Evolutionary conservation across 2,329 filamentous ascomycete species (phyloP).

Genomic region (Aureobasidium pullulans): DNA sequence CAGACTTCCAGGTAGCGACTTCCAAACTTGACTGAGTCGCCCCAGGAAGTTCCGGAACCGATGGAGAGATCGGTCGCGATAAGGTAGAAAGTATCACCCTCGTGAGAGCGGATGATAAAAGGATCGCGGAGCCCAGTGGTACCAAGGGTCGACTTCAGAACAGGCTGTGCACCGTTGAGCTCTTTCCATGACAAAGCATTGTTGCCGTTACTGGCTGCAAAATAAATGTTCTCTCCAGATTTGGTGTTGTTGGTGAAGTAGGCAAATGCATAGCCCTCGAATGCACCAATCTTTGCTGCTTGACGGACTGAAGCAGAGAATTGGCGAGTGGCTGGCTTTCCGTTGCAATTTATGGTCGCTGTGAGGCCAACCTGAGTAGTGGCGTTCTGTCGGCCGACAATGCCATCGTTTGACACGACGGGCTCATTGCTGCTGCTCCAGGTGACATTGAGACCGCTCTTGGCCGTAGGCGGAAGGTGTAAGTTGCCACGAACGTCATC

Average conservation of each 20-base stretch:
- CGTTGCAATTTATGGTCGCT: neutral
- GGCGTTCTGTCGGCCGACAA: neutral
- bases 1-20: slow-evolving; percentile 48
- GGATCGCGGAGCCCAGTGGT: slow-evolving; percentile 47
- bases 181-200: slow-evolving; percentile 46
- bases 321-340: neutral
- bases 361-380: neutral
- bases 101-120: slow-evolving; percentile 45
- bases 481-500: slow-evolving; percentile 4
- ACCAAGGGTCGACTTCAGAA: slow-evolving; percentile 40
- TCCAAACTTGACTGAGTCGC: slow-evolving; percentile 38
- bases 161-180: slow-evolving; percentile 41
- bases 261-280: slow-evolving; percentile 42
- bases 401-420: neutral
- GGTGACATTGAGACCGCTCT: neutral
- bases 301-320: neutral
- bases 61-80: slow-evolving; percentile 49
- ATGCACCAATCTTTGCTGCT: neutral
- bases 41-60: slow-evolving; percentile 48
- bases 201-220: slow-evolving; percentile 47
- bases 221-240: slow-evolving; percentile 46
- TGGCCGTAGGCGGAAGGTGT: neutral
- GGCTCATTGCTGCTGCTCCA: neutral
- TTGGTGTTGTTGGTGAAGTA: slow-evolving; percentile 44
- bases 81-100: slow-evolving; percentile 46